These are phyloP conservation scores for Truncatella angustata DNA, from an alignment of 2,329 filamentous ascomycete genomes.

Conservation along the genomic window DNA sequence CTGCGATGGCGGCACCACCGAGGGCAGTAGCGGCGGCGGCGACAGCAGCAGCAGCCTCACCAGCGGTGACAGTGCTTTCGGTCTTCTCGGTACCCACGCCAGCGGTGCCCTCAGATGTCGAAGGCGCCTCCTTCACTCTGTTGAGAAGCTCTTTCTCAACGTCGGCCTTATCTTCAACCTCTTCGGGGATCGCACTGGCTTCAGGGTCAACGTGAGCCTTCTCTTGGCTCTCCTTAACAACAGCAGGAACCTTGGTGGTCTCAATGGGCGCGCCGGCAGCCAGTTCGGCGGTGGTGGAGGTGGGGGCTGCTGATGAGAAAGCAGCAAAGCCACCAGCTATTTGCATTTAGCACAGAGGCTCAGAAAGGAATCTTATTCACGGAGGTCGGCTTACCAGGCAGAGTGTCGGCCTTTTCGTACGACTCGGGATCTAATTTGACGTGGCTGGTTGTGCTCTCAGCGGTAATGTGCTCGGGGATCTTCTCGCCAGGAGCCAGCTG, in stretches of 20 bases:
- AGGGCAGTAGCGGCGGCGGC: constrained; percentile 41
- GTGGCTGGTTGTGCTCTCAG: constrained; percentile 67
- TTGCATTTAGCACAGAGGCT: too few relatives aligned
- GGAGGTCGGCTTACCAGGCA: constrained; percentile 44
- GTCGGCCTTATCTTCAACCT: constrained; percentile 68
- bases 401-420: constrained; percentile 76
- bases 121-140: constrained; percentile 60
- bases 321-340: constrained; percentile 3
- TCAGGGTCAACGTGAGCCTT: constrained; percentile 64
- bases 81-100: constrained; percentile 53
- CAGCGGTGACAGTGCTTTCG: constrained; percentile 41
- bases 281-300: constrained; percentile 38
- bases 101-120: constrained; percentile 55
- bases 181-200: constrained; percentile 62
- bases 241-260: constrained; percentile 49
- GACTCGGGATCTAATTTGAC: constrained; percentile 80
- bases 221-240: constrained; percentile 71
- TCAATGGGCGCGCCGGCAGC: constrained; percentile 43
- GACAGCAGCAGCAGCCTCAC: constrained; percentile 39
- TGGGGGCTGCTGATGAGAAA: constrained; percentile 39
- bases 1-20: constrained; percentile 31
- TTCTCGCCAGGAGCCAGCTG: constrained; percentile 76
- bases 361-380: not conserved
- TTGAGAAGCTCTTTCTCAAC: constrained; percentile 70
- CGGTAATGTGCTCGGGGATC: constrained; percentile 68